phyloP scores from a whole-genome alignment of 768 basidiomycete genomes.

The Mycena maculata region DNA sequence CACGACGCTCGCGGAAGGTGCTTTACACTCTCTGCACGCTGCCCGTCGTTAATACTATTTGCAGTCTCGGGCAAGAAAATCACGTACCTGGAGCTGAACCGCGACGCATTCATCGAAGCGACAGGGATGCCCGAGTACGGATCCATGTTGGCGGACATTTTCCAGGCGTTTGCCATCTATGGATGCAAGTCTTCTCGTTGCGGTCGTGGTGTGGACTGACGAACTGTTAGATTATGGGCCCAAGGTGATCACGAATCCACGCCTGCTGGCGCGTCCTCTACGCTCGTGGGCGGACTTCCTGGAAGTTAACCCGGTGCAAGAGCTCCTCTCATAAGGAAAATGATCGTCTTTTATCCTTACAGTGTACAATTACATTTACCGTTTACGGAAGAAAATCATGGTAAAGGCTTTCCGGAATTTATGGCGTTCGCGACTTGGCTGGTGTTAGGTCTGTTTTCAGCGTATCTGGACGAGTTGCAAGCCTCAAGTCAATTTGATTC shows the following conservation, averaged over 20 bases:
- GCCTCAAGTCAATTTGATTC: background rate
- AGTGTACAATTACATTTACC: conserved; percentile 15
- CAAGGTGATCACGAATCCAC: background rate
- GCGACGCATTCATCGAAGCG: conserved; percentile 20
- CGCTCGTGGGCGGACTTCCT: conserved; percentile 25
- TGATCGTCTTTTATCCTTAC: background rate
- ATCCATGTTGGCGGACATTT: conserved; percentile 27
- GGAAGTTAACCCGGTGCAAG: conserved; percentile 5
- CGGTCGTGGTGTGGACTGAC: background rate
- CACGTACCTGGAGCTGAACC: conserved; percentile 11
- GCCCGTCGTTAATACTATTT: background rate
- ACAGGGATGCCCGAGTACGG: conserved; percentile 23
- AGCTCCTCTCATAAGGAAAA: conserved; percentile 2
- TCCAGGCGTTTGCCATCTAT: conserved; percentile 12
- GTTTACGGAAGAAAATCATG: conserved; percentile 51
- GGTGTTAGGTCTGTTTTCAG: conserved; percentile 81
- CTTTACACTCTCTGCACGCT: conserved; percentile 34
- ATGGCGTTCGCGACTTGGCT: conserved; percentile 83
- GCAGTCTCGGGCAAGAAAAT: conserved; percentile 26
- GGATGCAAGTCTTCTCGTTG: conserved; percentile 16
- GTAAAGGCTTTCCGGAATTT: conserved; percentile 71
- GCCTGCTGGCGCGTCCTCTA: conserved; percentile 9
- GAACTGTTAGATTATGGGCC: conserved; percentile 13
- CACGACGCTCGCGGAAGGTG: conserved; percentile 21
- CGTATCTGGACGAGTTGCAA: conserved; percentile 61